Evolutionary conservation across 2,329 filamentous ascomycete genomes (phyloP).

Genomic region (Aspergillus ustus): DNA sequence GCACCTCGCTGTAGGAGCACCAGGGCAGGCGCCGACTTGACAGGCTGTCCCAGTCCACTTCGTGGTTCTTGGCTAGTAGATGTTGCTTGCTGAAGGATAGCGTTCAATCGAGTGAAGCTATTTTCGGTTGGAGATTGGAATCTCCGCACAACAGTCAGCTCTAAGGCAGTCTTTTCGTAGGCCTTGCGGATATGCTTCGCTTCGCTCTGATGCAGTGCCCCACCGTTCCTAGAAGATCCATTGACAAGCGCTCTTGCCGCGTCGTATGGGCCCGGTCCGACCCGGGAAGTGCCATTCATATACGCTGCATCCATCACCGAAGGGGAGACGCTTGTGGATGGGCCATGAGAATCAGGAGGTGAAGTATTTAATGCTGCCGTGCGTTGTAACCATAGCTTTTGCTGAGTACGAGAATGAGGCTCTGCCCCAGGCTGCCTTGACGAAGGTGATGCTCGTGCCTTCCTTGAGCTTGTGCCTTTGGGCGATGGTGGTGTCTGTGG

Average conservation of each 20-base stretch:
- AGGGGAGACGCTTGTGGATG: slow-evolving; percentile 36
- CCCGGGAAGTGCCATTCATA: slow-evolving; percentile 34
- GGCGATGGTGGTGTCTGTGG: slow-evolving; percentile 52
- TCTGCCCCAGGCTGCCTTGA: slow-evolving; percentile 42
- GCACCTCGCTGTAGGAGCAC: slow-evolving; percentile 33
- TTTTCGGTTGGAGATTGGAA: slow-evolving; percentile 51
- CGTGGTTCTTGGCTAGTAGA: slow-evolving; percentile 19
- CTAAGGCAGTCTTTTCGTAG: slow-evolving; percentile 50
- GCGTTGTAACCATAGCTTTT: slow-evolving; percentile 54
- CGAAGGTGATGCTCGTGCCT: slow-evolving; percentile 37
- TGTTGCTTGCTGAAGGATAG: slow-evolving; percentile 30
- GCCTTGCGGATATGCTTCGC: slow-evolving; percentile 46
- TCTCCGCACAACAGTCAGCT: slow-evolving; percentile 50
- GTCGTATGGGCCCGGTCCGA: slow-evolving; percentile 36
- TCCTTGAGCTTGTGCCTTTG: slow-evolving; percentile 33
- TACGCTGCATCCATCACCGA: slow-evolving; percentile 43
- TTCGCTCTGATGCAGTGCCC: slow-evolving; percentile 39
- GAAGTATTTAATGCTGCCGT: slow-evolving; percentile 51
- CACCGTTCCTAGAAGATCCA: slow-evolving; percentile 33
- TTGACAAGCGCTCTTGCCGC: slow-evolving; percentile 34
- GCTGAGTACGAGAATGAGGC: slow-evolving; percentile 52
- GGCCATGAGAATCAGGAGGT: slow-evolving; percentile 45
- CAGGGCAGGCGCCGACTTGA: slow-evolving; percentile 42
- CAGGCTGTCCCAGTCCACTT: slow-evolving; percentile 36
- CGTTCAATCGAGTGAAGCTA: slow-evolving; percentile 46